phyloP scores from a whole-genome alignment of 768 basidiomycete species.

The Suillus clintonianus region DNA sequence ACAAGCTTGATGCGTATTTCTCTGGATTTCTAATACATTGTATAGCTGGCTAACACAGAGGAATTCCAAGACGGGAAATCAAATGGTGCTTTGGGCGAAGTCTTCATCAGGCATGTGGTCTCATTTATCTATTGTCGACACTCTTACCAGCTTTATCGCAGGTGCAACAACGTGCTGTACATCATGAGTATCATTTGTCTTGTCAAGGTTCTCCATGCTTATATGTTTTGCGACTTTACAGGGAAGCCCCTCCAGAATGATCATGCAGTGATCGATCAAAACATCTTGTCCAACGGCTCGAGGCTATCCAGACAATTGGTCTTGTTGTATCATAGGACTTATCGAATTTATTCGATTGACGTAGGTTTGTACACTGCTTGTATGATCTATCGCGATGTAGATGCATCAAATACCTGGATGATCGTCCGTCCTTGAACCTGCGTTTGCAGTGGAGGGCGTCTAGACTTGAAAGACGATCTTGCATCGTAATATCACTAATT shows the following conservation, averaged over 20 bases:
- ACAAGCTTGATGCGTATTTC: neutral
- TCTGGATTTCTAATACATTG: neutral
- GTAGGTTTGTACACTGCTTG: neutral
- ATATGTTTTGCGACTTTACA: conserved; percentile 47
- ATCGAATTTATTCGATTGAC: neutral
- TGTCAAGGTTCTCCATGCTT: conserved; percentile 13
- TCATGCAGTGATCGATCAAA: conserved; percentile 1
- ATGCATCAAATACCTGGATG: neutral
- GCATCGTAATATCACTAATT: neutral
- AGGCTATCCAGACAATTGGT: neutral
- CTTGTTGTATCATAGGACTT: conserved; percentile 2
- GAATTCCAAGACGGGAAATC: conserved; percentile 96
- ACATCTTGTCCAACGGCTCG: neutral
- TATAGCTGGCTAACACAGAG: conserved; percentile 95
- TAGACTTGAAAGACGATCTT: neutral
- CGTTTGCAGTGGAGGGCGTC: neutral
- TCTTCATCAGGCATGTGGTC: conserved; percentile 86
- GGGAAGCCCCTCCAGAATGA: conserved; percentile 68
- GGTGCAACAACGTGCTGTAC: conserved; percentile 95
- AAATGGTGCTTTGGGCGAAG: conserved; percentile 96
- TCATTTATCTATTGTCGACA: neutral
- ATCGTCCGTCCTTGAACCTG: neutral
- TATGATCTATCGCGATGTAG: neutral
- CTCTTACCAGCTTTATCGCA: conserved; percentile 31
- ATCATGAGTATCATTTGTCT: conserved; percentile 68